phyloP scores from a whole-genome alignment of 164 flowering plant genomes.

The Vitis cinerea region DNA sequence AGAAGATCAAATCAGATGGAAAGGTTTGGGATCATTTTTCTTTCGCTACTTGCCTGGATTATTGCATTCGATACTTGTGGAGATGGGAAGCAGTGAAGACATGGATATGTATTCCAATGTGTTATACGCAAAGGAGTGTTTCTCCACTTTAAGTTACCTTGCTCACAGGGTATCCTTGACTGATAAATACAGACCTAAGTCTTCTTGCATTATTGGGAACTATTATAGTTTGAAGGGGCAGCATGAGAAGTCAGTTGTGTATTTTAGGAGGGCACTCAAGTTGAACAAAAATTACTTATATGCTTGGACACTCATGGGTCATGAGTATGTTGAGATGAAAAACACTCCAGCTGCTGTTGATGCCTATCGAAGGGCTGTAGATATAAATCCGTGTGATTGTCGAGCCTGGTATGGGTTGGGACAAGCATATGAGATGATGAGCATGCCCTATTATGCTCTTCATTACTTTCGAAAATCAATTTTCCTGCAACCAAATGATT shows the following conservation, averaged over 20 bases:
- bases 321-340: constrained; percentile 97
- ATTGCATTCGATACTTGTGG: too few species aligned
- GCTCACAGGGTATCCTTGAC: constrained; percentile 84
- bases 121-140: constrained; percentile 88
- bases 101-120: constrained; percentile 99
- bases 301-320: constrained; percentile 99
- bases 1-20: too few species aligned
- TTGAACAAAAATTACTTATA: constrained; percentile 82
- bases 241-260: constrained; percentile 91
- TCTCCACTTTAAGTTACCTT: constrained; percentile 81
- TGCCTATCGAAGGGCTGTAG: constrained; percentile 93
- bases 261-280: constrained; percentile 90
- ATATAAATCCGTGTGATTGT: constrained; percentile 89
- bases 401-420: constrained; percentile 99
- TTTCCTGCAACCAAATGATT: constrained; percentile 84
- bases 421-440: constrained; percentile 97
- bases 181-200: constrained; percentile 94
- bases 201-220: constrained; percentile 96
- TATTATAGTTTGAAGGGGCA: constrained; percentile 95
- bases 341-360: constrained; percentile 93
- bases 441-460: constrained; percentile 90
- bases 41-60: too few species aligned
- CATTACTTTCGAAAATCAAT: constrained; percentile 85
- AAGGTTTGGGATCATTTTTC: too few species aligned
- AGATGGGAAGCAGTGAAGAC: constrained; percentile 39